Evolutionary conservation across 257 asterid species (phyloP), one percentile per base, ranked within the genome.

Genomic region (Lithospermum erythrorhizon): DNA sequence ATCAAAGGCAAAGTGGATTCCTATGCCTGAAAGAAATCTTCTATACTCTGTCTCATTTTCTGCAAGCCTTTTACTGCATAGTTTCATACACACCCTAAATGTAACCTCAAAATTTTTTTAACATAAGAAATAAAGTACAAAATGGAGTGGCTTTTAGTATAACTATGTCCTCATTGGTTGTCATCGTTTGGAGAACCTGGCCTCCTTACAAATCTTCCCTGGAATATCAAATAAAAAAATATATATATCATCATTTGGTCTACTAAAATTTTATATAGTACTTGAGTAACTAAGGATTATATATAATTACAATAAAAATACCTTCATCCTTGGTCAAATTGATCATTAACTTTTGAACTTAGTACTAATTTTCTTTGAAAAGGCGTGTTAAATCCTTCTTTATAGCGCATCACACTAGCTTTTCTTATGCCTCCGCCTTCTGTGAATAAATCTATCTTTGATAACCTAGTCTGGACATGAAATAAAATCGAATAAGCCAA

Each of bases 321-420:
- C 96, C 94, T 87, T 85, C 85, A 83, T 85, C 72, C 91, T 77
- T 16, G 95, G 95, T 30, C 94, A 87, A n/a, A n/a, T 72, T 79
- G 84, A 68, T 90, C 96, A 32, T 90, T 90, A 75, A 87, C 83
- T 79, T 90, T 90, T 7, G 96, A 37, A 87, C 96, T 57, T 90
- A 86, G 37, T 85, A 90, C 90, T 79, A 4, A 90, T 85, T 61
- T 90, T 87, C 70, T 85, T 90, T 0, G 95, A 87, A 85, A 29
- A 85, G 81, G 0, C 96, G 85, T 0, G 81, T 77, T 0, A 84
- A 83, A 6, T 91, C 71, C 58, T 87, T 90, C 73, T 87, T 82
- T 85, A 75, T 85, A 87, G 0, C 94, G 94, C 21, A 65, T 59
- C 55, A 85, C 91, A 18, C 96, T 81, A 2, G 96, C 95, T 61